Base-by-base conservation (phyloP, 176 grass and related monocot genomes). In the Eragrostis nindensis region DNA sequence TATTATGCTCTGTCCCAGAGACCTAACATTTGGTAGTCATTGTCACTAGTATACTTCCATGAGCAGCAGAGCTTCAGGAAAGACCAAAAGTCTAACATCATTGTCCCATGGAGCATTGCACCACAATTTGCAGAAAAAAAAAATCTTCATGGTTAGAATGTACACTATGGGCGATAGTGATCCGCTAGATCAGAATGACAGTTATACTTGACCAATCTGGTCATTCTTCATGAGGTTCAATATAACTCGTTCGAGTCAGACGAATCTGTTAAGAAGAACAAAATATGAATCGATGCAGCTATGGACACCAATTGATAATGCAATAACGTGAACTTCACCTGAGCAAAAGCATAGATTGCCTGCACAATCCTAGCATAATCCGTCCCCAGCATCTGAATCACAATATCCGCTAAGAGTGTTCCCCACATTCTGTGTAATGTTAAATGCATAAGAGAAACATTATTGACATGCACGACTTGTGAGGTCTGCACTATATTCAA, bases 361-460 rank as follows among this genome's bases (percentile, higher is more conserved):
- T 91, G 90, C 44, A 95, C 80, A 75, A 98, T 95, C 52, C 96
- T 87, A 71, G 92, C 96, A 91, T 95, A 95, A 84, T 98, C 96
- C 5, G 92, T 98, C 15, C 92, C 95, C 11, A 98, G 86, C 92
- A 98, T 98, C 70, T 98, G 95, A 84, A 98, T 95, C 67, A 95
- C 92, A 59, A 98, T 86, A 88, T 98, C 95, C 42, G 95, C 95
- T 75, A 98, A 74, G 73, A 98, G 91, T 44, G 95, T 93, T 11
- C 95, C 95, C 95, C 95, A 98, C 92, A 95, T 88, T 85, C 95
- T 98, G 86, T 82, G 76, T 71, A 79, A 68, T 49, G 4, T 75
- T n/a, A 63, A 44, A 43, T 18, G 12, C 10, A 39, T 66, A 32
- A 11, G 7, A 40, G 57, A 79, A 47, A 42, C 22, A 43, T 74